Evolutionary conservation across 495 filamentous ascomycete species (phyloP).

Genomic region (Gamarada debralockiae): DNA sequence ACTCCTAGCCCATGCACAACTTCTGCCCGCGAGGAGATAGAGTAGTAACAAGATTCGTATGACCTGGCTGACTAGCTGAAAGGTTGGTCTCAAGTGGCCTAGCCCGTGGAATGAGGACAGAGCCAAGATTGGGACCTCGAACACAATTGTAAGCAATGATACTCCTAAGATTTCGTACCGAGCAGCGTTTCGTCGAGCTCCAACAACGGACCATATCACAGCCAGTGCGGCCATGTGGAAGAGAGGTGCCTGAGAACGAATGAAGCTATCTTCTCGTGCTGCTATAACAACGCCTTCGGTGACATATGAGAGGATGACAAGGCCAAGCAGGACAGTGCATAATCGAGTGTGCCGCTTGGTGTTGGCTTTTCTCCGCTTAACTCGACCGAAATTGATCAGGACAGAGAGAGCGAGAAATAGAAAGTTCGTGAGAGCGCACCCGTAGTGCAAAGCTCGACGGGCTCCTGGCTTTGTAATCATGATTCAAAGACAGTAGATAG

Average conservation of each 20-base stretch:
- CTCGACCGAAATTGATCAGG: not conserved
- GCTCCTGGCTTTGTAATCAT: not conserved
- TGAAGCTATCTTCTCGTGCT: not conserved
- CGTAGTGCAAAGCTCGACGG: not conserved
- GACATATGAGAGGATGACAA: not conserved
- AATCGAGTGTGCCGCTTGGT: not conserved
- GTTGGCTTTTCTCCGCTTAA: not conserved
- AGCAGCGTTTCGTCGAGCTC: not conserved
- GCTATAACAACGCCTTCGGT: not conserved
- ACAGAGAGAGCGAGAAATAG: not conserved
- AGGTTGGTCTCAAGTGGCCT: not conserved
- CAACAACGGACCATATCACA: not conserved
- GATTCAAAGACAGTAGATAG: not conserved
- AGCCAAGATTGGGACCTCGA: not conserved
- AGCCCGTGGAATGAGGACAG: not conserved
- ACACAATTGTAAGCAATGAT: not conserved
- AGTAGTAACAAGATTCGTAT: not conserved
- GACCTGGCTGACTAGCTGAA: not conserved
- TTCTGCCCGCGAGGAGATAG: not conserved
- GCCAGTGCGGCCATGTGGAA: not conserved
- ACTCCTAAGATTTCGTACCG: not conserved
- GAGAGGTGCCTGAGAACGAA: not conserved
- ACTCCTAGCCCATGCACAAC: not conserved
- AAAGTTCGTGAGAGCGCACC: not conserved
- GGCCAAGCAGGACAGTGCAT: not conserved